These are phyloP conservation scores for Eucalyptus pumila DNA, from an alignment of 345 rosid genomes.

Conservation along the genomic window DNA sequence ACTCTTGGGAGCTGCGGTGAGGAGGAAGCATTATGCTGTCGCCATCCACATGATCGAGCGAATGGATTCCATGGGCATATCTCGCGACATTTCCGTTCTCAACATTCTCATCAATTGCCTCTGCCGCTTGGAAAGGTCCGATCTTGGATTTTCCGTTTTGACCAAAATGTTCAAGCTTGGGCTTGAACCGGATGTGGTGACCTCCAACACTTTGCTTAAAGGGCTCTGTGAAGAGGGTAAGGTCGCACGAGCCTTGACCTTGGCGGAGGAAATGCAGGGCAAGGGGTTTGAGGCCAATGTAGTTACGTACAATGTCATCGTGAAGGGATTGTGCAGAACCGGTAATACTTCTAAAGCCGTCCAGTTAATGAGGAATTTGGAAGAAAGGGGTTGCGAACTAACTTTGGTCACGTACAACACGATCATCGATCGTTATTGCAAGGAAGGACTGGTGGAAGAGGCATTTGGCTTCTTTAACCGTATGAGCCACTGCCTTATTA, in stretches of 20 bases:
- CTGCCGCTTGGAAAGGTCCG: neutral
- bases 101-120: neutral
- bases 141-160: neutral
- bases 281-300: neutral
- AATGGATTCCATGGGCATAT: neutral
- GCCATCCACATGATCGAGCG: neutral
- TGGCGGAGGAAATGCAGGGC: neutral
- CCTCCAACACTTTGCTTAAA: neutral
- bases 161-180: conserved; percentile 1
- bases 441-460: neutral
- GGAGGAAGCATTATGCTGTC: neutral
- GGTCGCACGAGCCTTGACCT: neutral
- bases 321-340: neutral
- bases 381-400: neutral
- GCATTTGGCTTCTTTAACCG: neutral
- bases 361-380: neutral
- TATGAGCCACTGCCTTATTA: neutral
- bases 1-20: neutral
- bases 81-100: neutral
- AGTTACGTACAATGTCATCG: neutral
- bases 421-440: neutral
- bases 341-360: neutral
- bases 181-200: neutral
- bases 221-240: neutral
- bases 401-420: neutral